Conservation (phyloP, 2,329 filamentous ascomycete genomes). For the Arachnomyces sp. region DNA sequence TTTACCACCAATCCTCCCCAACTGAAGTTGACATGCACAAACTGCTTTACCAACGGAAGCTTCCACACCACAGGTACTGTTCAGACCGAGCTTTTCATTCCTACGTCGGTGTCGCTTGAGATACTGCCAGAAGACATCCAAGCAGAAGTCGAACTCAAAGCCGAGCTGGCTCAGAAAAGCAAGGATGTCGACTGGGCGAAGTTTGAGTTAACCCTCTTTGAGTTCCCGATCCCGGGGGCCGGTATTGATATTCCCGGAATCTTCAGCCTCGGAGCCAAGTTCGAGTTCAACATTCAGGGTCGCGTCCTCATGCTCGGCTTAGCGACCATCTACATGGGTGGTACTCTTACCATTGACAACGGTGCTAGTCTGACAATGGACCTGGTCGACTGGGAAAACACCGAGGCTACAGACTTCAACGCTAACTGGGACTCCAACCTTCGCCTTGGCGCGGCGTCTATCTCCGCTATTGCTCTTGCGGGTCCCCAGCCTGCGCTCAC, state of each 20-base stretch:
- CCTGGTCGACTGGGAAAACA: conserved; percentile 12
- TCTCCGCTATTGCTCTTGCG: conserved; percentile 11
- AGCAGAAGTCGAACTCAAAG: conserved; percentile 10
- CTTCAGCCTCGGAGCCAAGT: conserved; percentile 15
- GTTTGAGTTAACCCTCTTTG: conserved; percentile 6
- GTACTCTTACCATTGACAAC: conserved; percentile 13
- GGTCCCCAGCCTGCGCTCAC: neutral
- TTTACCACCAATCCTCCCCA: neutral
- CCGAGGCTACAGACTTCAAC: conserved; percentile 17
- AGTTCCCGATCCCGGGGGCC: conserved; percentile 12
- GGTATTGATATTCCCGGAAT: conserved; percentile 15
- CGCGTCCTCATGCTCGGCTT: conserved; percentile 11
- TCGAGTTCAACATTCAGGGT: conserved; percentile 15
- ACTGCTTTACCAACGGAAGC: conserved; percentile 17
- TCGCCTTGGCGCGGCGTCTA: conserved; percentile 15
- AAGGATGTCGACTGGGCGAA: conserved; percentile 1
- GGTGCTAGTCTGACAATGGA: conserved; percentile 12
- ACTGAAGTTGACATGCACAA: conserved; percentile 14
- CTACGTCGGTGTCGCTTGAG: conserved; percentile 7
- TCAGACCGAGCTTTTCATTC: conserved; percentile 6
- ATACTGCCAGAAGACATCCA: conserved; percentile 11
- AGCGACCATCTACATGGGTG: conserved; percentile 15
- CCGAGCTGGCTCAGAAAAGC: conserved; percentile 1
- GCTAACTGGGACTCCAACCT: conserved; percentile 15
- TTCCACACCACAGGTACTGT: conserved; percentile 13